Conservation (phyloP, 1,284 basidiomycete species). For the Apiotrichum montevideense region DNA sequence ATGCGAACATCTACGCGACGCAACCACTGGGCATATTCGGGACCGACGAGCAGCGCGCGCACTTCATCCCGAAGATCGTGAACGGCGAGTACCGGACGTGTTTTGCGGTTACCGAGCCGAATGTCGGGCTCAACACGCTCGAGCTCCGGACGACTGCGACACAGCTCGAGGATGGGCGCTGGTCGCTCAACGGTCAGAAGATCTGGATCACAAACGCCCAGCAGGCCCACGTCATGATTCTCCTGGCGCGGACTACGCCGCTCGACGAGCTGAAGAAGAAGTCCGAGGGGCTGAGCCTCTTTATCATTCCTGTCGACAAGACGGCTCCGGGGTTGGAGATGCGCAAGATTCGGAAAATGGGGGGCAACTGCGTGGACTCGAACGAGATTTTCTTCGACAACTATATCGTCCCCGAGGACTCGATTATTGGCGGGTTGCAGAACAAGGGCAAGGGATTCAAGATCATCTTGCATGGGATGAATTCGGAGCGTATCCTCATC, state of each 20-base stretch:
- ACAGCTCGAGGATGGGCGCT: conserved; percentile 8
- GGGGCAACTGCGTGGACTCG: conserved; percentile 14
- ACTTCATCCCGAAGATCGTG: conserved; percentile 16
- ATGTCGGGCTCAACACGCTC: conserved; percentile 17
- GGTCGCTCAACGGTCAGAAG: conserved; percentile 18
- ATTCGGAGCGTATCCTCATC: conserved; percentile 48
- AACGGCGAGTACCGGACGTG: conserved; percentile 14
- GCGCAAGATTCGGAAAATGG: conserved; percentile 13
- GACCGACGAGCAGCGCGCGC: conserved; percentile 13
- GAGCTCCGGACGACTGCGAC: conserved; percentile 17
- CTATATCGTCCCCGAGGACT: conserved; percentile 12
- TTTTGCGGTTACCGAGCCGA: conserved; percentile 17
- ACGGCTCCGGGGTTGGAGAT: conserved; percentile 9
- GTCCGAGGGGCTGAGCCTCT: conserved; percentile 13
- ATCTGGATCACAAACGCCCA: conserved; percentile 18
- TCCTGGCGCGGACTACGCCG: conserved; percentile 19
- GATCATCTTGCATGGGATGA: conserved; percentile 38
- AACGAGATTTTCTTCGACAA: conserved; percentile 20
- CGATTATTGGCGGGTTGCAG: conserved; percentile 10
- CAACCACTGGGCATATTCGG: conserved; percentile 17
- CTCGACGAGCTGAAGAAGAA: conserved; percentile 18
- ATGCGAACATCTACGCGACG: conserved; percentile 18
- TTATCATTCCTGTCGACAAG: conserved; percentile 18
- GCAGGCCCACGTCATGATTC: conserved; percentile 22
- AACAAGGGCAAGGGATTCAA: conserved; percentile 46